phyloP scores from a whole-genome alignment of 2,329 filamentous ascomycete species.

The Verticillium klebahnii region DNA sequence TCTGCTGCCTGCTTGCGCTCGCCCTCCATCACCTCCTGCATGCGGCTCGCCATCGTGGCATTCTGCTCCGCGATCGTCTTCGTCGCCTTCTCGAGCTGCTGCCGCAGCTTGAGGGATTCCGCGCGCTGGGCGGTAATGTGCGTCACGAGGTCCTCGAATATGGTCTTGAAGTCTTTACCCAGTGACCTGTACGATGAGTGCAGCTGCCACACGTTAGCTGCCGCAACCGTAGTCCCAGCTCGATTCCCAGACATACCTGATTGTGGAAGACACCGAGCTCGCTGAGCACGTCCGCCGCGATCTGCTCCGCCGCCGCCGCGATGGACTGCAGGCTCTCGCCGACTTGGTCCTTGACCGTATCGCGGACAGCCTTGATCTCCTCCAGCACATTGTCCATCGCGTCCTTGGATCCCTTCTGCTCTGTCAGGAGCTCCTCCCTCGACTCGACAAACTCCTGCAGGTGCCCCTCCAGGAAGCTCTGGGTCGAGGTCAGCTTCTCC shows the following conservation, averaged over 20 bases:
- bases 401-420: constrained; percentile 66
- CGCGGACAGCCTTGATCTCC: constrained; percentile 84
- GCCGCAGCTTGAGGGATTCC: constrained; percentile 69
- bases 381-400: constrained; percentile 89
- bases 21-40: constrained; percentile 68
- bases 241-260: constrained; percentile 37
- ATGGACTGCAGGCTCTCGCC: constrained; percentile 80
- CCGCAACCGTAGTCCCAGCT: neutral
- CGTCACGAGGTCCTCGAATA: constrained; percentile 76
- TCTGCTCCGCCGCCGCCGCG: constrained; percentile 78
- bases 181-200: constrained; percentile 80
- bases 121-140: constrained; percentile 71
- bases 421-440: constrained; percentile 61
- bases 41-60: constrained; percentile 56
- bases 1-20: constrained; percentile 68
- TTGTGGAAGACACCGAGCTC: constrained; percentile 82
- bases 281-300: constrained; percentile 81
- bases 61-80: constrained; percentile 65
- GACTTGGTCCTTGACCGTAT: constrained; percentile 82
- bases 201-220: constrained; percentile 43
- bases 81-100: constrained; percentile 68
- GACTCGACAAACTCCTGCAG: constrained; percentile 63
- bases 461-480: constrained; percentile 66
- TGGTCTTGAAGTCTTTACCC: constrained; percentile 77
- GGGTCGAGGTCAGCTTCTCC: constrained; percentile 63